phyloP scores from a whole-genome alignment of 805 yeast genomes.

The Starmerella vaccinii region DNA sequence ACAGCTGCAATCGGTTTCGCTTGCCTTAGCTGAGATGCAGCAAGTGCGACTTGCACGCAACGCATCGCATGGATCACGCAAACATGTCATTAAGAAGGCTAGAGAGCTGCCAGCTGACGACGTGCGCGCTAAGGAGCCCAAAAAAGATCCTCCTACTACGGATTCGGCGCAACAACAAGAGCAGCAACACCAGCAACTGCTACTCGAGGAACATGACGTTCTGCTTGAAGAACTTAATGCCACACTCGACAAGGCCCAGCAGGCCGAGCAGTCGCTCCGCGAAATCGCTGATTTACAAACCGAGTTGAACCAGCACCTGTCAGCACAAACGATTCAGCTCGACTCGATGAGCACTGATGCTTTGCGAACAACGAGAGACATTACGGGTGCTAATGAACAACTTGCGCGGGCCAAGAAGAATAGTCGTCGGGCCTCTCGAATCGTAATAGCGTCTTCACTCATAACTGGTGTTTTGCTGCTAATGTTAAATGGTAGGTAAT shows the following conservation, averaged over 20 bases:
- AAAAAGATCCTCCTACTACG: background rate
- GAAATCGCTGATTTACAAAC: slow-evolving; percentile 69
- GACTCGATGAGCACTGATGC: slow-evolving; percentile 54
- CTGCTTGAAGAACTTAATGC: slow-evolving; percentile 32
- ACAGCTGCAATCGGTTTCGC: slow-evolving; percentile 28
- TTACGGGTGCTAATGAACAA: slow-evolving; percentile 60
- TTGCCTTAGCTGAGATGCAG: slow-evolving; percentile 31
- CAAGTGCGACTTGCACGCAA: slow-evolving; percentile 28
- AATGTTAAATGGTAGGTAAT: slow-evolving; percentile 29
- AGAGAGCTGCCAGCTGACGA: background rate
- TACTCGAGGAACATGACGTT: slow-evolving; percentile 31
- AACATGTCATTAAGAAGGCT: background rate
- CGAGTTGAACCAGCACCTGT: slow-evolving; percentile 63
- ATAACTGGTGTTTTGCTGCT: slow-evolving; percentile 48
- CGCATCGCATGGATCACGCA: background rate
- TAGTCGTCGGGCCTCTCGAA: slow-evolving; percentile 50
- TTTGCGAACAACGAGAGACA: slow-evolving; percentile 53
- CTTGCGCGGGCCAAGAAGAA: slow-evolving; percentile 57
- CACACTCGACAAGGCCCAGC: slow-evolving; percentile 31
- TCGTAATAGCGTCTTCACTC: slow-evolving; percentile 47
- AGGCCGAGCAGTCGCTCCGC: slow-evolving; percentile 34
- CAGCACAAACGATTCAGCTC: slow-evolving; percentile 62
- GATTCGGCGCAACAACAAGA: slow-evolving; percentile 14
- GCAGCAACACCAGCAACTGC: slow-evolving; percentile 21
- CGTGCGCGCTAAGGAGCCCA: slow-evolving; percentile 1